Evolutionary conservation across 2,329 filamentous ascomycete genomes (phyloP).

Genomic region (Phyllosticta paracitricarpa): DNA sequence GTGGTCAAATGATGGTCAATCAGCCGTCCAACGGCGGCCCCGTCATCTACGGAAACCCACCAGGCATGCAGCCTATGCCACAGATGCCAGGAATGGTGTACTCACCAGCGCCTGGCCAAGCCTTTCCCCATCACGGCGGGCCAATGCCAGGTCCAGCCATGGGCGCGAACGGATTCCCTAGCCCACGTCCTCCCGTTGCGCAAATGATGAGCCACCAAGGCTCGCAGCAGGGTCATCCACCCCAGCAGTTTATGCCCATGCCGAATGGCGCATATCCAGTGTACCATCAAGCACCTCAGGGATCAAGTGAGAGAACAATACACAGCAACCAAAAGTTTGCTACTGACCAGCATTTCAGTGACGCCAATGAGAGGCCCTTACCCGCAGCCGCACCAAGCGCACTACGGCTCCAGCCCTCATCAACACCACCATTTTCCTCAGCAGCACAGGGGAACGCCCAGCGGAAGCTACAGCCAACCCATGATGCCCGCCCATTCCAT

Average conservation of each 20-base stretch:
- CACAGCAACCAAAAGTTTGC: constrained; percentile 11
- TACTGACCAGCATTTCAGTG: constrained; percentile 19
- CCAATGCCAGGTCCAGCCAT: constrained; percentile 40
- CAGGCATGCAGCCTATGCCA: constrained; percentile 52
- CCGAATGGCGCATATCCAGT: constrained; percentile 65
- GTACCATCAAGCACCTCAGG: constrained; percentile 59
- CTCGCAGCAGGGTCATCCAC: constrained; percentile 77
- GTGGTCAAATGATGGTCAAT: constrained; percentile 69
- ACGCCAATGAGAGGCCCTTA: constrained; percentile 30
- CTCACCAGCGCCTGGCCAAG: constrained; percentile 53
- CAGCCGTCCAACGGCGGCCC: constrained; percentile 57
- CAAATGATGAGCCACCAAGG: constrained; percentile 93
- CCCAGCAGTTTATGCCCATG: constrained; percentile 61
- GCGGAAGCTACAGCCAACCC: constrained; percentile 30
- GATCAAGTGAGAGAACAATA: constrained; percentile 54
- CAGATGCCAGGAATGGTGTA: constrained; percentile 48
- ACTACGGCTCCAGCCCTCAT: constrained; percentile 29
- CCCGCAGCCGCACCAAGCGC: constrained; percentile 29
- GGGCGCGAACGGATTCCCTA: constrained; percentile 72
- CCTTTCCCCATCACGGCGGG: constrained; percentile 54
- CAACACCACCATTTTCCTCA: constrained; percentile 31
- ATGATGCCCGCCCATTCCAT: constrained; percentile 33
- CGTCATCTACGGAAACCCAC: constrained; percentile 59
- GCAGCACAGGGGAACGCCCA: constrained; percentile 30
- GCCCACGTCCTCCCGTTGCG: constrained; percentile 65